phyloP scores from a whole-genome alignment of 169 alveolate genomes.

The Cryptosporidium tyzzeri region DNA sequence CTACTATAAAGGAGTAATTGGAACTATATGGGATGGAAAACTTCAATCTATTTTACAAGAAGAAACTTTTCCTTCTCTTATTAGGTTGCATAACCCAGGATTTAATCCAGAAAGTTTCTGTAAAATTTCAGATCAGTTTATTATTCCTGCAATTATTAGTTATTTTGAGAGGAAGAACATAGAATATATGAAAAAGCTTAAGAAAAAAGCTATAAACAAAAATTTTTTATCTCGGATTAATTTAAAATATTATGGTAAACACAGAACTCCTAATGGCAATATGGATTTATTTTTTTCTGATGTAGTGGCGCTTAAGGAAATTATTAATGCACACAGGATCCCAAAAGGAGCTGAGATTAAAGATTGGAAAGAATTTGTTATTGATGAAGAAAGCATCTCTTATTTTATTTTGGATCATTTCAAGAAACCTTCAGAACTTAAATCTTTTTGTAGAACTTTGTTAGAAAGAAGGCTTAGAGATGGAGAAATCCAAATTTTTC shows the following conservation, averaged over 20 bases:
- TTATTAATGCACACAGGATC: constrained; percentile 34
- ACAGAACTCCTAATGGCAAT: neutral
- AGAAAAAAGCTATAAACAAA: neutral
- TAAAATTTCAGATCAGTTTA: constrained; percentile 10
- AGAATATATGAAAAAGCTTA: neutral
- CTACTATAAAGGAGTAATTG: constrained; percentile 31
- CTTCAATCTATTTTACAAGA: constrained; percentile 13
- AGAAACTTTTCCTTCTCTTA: constrained; percentile 20
- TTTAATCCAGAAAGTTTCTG: constrained; percentile 63
- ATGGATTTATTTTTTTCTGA: constrained; percentile 10
- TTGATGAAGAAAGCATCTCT: constrained; percentile 45
- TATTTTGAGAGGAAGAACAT: constrained; percentile 27
- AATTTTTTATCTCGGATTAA: neutral
- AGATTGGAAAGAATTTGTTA: constrained; percentile 48
- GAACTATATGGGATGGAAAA: constrained; percentile 74
- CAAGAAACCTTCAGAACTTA: constrained; percentile 26
- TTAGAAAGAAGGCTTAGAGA: constrained; percentile 5
- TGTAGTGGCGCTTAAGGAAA: neutral
- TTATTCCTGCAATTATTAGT: constrained; percentile 48
- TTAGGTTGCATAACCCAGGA: constrained; percentile 34
- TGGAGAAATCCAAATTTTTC: constrained; percentile 28
- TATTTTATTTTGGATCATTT: constrained; percentile 13
- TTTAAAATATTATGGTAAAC: constrained; percentile 2
- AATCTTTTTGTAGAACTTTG: neutral
- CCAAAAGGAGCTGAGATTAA: constrained; percentile 50